Evolutionary conservation across 257 asterid genomes (phyloP).

Genomic region (Galeopsis tetrahit): DNA sequence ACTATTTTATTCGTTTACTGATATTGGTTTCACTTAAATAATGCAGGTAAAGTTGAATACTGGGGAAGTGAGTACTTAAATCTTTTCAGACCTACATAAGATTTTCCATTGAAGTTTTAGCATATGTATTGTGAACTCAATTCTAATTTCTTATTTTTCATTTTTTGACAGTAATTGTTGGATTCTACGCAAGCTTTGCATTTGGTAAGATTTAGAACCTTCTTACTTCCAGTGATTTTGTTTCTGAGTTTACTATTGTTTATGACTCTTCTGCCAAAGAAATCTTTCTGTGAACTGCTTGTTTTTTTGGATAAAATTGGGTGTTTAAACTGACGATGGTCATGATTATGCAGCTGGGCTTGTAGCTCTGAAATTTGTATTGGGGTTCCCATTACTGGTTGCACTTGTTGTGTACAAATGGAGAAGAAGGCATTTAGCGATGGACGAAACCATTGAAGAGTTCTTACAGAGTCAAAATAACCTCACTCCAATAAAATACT

Average conservation of each 20-base stretch:
- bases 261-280: neutral
- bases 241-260: neutral
- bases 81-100: constrained; percentile 28
- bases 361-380: constrained; percentile 37
- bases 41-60: constrained; percentile 53
- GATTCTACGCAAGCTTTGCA: constrained; percentile 18
- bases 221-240: constrained; percentile 5
- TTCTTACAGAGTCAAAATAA: constrained; percentile 48
- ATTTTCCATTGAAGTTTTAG: constrained; percentile 5
- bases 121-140: neutral
- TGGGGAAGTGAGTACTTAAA: constrained; percentile 48
- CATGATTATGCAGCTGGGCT: constrained; percentile 39
- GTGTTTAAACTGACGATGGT: constrained; percentile 4
- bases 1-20: constrained; percentile 23
- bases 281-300: neutral
- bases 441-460: constrained; percentile 48
- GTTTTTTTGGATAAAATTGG: neutral
- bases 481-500: constrained; percentile 53
- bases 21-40: constrained; percentile 31
- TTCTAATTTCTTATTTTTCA: constrained; percentile 31
- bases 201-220: constrained; percentile 40
- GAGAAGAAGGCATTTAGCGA: constrained; percentile 45
- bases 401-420: constrained; percentile 44
- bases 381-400: constrained; percentile 47
- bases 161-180: constrained; percentile 37